phyloP scores from a whole-genome alignment of 2,329 filamentous ascomycete genomes.

The Pseudopyrenochaeta lycopersici region DNA sequence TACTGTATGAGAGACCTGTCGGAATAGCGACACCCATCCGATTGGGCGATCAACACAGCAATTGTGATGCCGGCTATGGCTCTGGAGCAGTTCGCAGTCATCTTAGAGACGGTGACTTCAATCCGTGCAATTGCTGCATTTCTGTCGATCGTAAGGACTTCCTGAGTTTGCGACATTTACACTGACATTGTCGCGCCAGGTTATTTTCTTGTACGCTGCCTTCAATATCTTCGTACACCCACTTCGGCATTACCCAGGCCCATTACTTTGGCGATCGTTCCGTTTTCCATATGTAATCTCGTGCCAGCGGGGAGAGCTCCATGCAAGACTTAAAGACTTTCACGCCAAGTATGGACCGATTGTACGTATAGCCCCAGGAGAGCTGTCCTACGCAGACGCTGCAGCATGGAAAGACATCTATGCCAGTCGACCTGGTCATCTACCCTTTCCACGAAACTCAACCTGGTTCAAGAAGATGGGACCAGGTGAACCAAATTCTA shows the following conservation, averaged over 20 bases:
- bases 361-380: conserved; percentile 40
- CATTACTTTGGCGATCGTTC: conserved; percentile 37
- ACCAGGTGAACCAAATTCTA: conserved; percentile 35
- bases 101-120: neutral
- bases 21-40: no score
- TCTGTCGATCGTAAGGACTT: neutral
- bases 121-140: neutral
- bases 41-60: neutral
- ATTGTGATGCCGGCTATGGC: neutral
- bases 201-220: conserved; percentile 21
- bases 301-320: conserved; percentile 35
- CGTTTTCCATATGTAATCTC: conserved; percentile 38
- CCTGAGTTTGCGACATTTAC: neutral
- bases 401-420: conserved; percentile 43
- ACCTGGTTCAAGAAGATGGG: conserved; percentile 38
- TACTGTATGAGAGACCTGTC: no score
- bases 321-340: conserved; percentile 29
- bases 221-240: conserved; percentile 41
- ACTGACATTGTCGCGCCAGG: neutral
- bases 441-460: conserved; percentile 29
- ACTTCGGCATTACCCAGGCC: conserved; percentile 38
- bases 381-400: conserved; percentile 36
- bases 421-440: conserved; percentile 29
- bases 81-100: neutral
- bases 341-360: conserved; percentile 38